Base-by-base conservation (phyloP, 106 monocot species). In the Allium cepa region DNA sequence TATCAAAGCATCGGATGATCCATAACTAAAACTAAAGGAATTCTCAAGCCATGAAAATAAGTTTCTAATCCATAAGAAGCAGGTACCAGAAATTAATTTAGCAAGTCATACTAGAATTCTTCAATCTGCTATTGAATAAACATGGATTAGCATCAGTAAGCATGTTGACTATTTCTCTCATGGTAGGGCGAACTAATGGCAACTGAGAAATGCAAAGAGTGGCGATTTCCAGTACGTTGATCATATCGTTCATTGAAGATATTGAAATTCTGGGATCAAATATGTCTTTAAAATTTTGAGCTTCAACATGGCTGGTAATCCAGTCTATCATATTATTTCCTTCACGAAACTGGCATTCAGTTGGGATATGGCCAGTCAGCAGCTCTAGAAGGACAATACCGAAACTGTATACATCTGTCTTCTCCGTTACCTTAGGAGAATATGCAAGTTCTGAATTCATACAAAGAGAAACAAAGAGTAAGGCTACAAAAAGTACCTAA, bases 161-260 rank as follows among this genome's bases (percentile, higher is more conserved):
- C 95, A 91, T 91, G 26, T 88, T 88, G 28, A 96, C 91, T 5
- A 94, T 90, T 55, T 87, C 85, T 57, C 87, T 80, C 94, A 94
- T 91, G 10, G 87, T 79, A 12, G 94, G 94, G 1, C 94, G 82
- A 50, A 80, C 45, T 4, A 80, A 70, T 8, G 91, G 94, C 65
- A 79, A 46, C 45, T 70, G 83, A 55, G 82, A 49, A 11, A 87
- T 91, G 76, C 90, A 94, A 14, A 94, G 75, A 36, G 83, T 56
- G 2, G 94, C 94, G 51, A 94, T 60, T 73, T 80, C 87, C 71
- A 94, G 60, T n/a, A 94, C 83, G 63, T 79, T 78, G 46, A 80
- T 75, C 78, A 79, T 80, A 16, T 80, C 84, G 10, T 76, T 82
- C 46, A 67, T 78, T 4, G 61, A 72, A 47, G 62, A 46, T 56